These are phyloP conservation scores for Penicillium psychrofluorescens DNA, from an alignment of 495 filamentous ascomycete genomes.

Conservation along the genomic window DNA sequence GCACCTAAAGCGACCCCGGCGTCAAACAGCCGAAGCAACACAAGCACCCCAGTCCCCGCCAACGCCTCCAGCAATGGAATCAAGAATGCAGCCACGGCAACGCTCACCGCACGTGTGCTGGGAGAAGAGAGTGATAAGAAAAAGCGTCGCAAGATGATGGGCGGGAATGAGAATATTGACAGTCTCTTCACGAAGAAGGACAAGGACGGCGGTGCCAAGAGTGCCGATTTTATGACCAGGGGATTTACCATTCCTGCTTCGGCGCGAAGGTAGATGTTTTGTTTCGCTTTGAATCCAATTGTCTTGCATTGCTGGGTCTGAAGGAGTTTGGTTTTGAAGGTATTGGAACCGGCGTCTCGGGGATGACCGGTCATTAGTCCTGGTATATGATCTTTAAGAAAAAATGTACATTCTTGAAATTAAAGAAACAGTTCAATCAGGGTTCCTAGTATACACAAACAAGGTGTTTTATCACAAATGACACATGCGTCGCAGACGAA, in stretches of 20 bases:
- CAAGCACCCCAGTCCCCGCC: slow-evolving; percentile 21
- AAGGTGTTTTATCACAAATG: slow-evolving; percentile 10
- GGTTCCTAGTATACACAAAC: slow-evolving; percentile 20
- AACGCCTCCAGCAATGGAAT: slow-evolving; percentile 47
- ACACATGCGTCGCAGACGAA: slow-evolving; percentile 7
- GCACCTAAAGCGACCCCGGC: slow-evolving; percentile 2
- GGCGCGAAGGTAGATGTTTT: slow-evolving; percentile 16
- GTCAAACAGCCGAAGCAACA: slow-evolving; percentile 17
- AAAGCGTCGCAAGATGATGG: slow-evolving; percentile 66
- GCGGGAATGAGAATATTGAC: slow-evolving; percentile 59
- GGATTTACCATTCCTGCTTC: slow-evolving; percentile 57
- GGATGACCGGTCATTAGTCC: not conserved
- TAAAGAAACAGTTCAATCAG: slow-evolving; percentile 12
- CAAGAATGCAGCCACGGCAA: slow-evolving; percentile 80
- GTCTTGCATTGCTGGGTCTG: not conserved
- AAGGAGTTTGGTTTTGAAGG: slow-evolving; percentile 2
- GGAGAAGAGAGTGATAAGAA: slow-evolving; percentile 77
- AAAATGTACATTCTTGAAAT: slow-evolving; percentile 22
- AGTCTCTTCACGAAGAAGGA: slow-evolving; percentile 57
- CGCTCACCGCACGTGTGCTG: slow-evolving; percentile 74
- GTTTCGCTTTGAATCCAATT: slow-evolving; percentile 1
- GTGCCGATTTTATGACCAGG: slow-evolving; percentile 70
- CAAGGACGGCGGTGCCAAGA: slow-evolving; percentile 44
- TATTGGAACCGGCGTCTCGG: not conserved
- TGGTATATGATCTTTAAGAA: slow-evolving; percentile 18